phyloP scores from a whole-genome alignment of 208 protist species.

The Crithidia thermophila region DNA sequence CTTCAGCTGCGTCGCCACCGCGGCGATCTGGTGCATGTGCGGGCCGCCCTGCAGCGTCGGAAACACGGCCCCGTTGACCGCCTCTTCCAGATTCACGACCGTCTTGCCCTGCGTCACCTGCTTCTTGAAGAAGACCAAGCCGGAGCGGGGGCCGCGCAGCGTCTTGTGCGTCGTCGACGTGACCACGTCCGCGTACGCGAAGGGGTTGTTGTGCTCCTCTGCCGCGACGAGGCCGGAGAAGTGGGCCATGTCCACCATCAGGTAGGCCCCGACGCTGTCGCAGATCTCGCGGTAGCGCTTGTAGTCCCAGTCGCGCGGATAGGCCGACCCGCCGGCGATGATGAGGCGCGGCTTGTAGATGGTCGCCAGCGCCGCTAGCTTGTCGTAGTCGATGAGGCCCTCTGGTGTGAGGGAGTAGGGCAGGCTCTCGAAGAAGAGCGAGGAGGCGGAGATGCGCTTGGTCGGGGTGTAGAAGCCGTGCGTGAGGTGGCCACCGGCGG shows the following conservation, averaged over 20 bases:
- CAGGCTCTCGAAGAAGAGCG: conserved; percentile 98
- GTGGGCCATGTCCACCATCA: conserved; percentile 99
- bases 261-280: conserved; percentile 91
- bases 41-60: conserved; percentile 98
- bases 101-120: conserved; percentile 58
- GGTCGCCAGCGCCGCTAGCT: conserved; percentile 80
- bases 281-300: conserved; percentile 83
- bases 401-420: conserved; percentile 95
- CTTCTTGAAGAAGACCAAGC: conserved; percentile 98
- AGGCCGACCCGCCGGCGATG: conserved; percentile 96
- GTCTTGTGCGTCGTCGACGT: conserved; percentile 99
- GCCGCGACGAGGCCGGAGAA: conserved; percentile 95
- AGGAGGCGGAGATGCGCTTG: conserved; percentile 97
- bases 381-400: conserved; percentile 98
- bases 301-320: conserved; percentile 98
- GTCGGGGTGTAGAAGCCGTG: conserved; percentile 98
- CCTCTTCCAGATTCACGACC: conserved; percentile 87
- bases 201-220: conserved; percentile 88
- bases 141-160: conserved; percentile 97
- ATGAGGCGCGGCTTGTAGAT: conserved; percentile 97
- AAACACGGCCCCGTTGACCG: conserved; percentile 98
- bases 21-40: conserved; percentile 98
- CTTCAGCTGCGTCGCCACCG: conserved; percentile 95
- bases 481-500: conserved; percentile 94
- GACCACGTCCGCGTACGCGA: conserved; percentile 98